Evolutionary conservation across 305 asterid species (phyloP).

Genomic region (Withania somnifera): DNA sequence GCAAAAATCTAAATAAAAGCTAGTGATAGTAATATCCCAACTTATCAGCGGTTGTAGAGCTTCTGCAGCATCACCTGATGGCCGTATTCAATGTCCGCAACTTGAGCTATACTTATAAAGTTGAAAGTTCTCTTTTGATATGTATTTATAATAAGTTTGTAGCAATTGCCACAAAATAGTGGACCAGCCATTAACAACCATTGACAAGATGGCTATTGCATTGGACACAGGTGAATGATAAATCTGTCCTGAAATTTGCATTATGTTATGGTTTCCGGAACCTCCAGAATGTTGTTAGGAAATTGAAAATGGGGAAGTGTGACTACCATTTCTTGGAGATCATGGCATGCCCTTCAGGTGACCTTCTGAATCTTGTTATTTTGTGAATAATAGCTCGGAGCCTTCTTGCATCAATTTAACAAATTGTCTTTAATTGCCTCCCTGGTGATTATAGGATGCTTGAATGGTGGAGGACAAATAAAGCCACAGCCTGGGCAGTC

Average conservation of each 20-base stretch:
- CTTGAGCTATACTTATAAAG: background rate
- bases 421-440: background rate
- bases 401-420: background rate
- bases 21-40: background rate
- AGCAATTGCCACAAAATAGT: background rate
- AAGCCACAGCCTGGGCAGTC: constrained; percentile 76
- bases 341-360: constrained; percentile 98
- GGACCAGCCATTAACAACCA: background rate
- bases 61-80: background rate
- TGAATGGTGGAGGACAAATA: constrained; percentile 97
- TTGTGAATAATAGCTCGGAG: background rate
- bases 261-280: constrained; percentile 90
- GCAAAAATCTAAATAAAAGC: background rate
- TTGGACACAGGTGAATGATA: constrained; percentile 58
- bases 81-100: background rate
- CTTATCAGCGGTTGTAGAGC: background rate
- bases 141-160: background rate
- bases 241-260: constrained; percentile 74
- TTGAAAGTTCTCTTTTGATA: background rate
- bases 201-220: background rate
- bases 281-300: constrained; percentile 75
- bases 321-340: constrained; percentile 90
- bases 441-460: constrained; percentile 50
- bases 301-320: constrained; percentile 74
- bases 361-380: background rate